phyloP scores from a whole-genome alignment of 179 eudicot genomes.

The Patellifolia procumbens region DNA sequence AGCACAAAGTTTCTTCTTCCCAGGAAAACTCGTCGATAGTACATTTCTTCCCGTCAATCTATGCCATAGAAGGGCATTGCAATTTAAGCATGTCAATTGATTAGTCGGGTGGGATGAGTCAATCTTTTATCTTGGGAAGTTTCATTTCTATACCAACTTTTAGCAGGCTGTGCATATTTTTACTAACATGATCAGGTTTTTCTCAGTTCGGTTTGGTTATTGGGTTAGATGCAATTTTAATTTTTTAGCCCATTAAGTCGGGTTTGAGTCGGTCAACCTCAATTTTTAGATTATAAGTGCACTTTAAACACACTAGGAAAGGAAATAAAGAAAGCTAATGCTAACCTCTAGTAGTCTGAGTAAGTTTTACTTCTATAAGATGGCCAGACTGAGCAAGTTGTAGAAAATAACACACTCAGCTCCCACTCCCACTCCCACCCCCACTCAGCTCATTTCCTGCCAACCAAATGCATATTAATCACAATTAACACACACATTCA shows the following conservation, averaged over 20 bases:
- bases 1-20: constrained; percentile 54
- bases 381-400: constrained; percentile 81
- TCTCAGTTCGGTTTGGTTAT: no score
- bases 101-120: no score
- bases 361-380: constrained; percentile 68
- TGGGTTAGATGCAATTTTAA: no score
- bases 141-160: no score
- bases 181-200: no score
- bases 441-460: constrained; percentile 91
- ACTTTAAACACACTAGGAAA: no score
- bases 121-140: no score
- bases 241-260: no score
- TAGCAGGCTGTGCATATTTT: no score
- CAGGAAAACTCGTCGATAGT: constrained; percentile 60
- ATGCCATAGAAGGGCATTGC: constrained; percentile 91
- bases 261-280: no score
- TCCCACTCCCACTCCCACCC: constrained; percentile 65
- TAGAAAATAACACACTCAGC: no score
- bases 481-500: background rate
- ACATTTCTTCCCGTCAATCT: constrained; percentile 73
- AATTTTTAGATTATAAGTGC: no score
- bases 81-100: background rate
- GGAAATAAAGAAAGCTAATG: background rate
- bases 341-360: constrained; percentile 90
- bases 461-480: constrained; percentile 1